Conservation (phyloP, 352 stramenopile species). For the Thraustochytrium striatum region DNA sequence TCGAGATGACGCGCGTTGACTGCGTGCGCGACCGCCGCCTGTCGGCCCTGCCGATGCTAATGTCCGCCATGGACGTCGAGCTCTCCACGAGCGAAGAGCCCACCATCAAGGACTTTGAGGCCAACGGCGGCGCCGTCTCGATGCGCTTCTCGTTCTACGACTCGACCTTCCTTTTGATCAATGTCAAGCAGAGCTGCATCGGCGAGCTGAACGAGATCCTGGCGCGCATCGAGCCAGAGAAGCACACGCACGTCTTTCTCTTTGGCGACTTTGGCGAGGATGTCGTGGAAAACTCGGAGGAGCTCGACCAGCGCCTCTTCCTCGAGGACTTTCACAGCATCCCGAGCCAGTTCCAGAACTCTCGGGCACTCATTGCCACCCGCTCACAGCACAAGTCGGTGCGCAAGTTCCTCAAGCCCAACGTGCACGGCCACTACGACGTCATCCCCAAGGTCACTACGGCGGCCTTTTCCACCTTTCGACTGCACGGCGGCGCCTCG, state of each 20-base stretch:
- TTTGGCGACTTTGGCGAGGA: constrained; percentile 44
- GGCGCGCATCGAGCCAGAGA: not conserved
- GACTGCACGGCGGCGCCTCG: constrained; percentile 15
- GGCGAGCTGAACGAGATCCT: constrained; percentile 34
- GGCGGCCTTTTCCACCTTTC: constrained; percentile 17
- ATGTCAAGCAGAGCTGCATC: constrained; percentile 14
- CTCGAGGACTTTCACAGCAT: constrained; percentile 34
- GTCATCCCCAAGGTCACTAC: not conserved
- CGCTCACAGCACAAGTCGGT: constrained; percentile 7
- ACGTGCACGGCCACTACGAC: constrained; percentile 31
- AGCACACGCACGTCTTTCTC: constrained; percentile 30
- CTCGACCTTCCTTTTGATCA: constrained; percentile 15
- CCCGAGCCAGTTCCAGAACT: not conserved
- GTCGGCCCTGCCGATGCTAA: not conserved
- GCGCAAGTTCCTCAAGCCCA: not conserved
- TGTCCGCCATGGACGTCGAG: not conserved
- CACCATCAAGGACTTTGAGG: not conserved
- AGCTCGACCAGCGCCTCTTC: constrained; percentile 12
- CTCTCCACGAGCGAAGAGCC: not conserved
- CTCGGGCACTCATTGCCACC: constrained; percentile 1
- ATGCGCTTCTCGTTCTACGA: constrained; percentile 44
- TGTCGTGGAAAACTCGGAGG: not conserved
- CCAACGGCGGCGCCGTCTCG: not conserved
- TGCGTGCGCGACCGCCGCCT: not conserved
- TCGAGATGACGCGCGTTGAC: constrained; percentile 12